Percentiles rank a stretch among this genome's conserved stretches.
phyloP scores from a whole-genome alignment of 305 asterid species.

The Coffea humblotiana region DNA sequence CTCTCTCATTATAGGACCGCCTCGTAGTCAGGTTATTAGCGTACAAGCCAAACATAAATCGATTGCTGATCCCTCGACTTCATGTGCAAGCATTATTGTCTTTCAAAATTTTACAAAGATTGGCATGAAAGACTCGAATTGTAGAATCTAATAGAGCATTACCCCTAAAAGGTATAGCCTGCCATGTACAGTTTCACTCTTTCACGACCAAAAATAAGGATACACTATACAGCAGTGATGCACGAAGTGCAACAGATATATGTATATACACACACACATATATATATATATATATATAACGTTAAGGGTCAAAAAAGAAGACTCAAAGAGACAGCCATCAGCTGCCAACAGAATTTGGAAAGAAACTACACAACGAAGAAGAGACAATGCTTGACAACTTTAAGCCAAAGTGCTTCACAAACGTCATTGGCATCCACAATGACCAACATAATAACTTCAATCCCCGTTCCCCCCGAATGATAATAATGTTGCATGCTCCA shows the following conservation, averaged over 20 bases:
- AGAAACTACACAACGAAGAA: neutral
- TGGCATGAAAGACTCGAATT: neutral
- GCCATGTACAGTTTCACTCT: neutral
- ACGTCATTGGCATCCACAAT: neutral
- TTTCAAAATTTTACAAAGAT: neutral
- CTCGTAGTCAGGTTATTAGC: neutral
- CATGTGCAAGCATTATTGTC: too few species aligned
- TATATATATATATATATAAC: neutral
- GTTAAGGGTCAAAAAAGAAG: neutral
- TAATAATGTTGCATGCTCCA: neutral
- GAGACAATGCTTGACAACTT: neutral
- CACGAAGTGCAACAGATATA: neutral
- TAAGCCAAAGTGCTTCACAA: neutral
- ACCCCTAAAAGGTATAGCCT: neutral
- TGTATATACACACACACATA: too few species aligned
- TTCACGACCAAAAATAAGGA: neutral
- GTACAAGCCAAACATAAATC: neutral
- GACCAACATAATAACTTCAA: neutral
- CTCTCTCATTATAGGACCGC: neutral
- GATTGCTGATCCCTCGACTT: too few species aligned
- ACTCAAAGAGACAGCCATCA: neutral
- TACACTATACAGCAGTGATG: neutral
- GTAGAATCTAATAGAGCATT: neutral
- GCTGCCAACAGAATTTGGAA: neutral
- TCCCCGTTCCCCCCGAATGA: neutral